Evolutionary conservation across 257 asterid genomes (phyloP), one percentile per base, ranked within the genome.

Genomic region (Ballota nigra): DNA sequence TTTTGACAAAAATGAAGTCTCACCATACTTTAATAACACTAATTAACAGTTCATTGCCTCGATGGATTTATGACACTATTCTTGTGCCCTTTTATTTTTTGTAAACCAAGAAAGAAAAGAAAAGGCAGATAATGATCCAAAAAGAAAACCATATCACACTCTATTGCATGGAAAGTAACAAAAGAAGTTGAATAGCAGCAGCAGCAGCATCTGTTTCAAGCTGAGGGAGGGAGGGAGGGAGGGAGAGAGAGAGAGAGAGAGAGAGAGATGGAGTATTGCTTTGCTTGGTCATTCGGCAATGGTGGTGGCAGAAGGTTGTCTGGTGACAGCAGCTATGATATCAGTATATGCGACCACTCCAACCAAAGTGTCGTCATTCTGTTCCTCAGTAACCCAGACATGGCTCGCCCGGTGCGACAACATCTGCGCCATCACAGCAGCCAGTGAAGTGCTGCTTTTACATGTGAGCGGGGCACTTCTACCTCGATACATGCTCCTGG

Each of bases 351-450:
- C 96, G 31, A 95, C 86, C 18, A 88, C 89, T n/a, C 99, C 99
- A 61, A 89, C 96, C 58, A 94, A 75, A 58, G 18, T 70, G 62
- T 95, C 98, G n/a, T 94, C 96, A 6, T 80, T 76, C 33, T 86
- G 85, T 11, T 78, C 86, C 75, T 91, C 96, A 0, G 98, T 92
- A n/a, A 95, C 99, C 99, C 99, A 95, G 40, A 92, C 98, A 58
- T 92, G 96, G 6, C 87, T 88, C 1, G 98, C 97, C 15, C 99
- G 83, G 74, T 95, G 99, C 1, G 99, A 95, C 80, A 95, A 62
- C 96, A 95, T 89, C 86, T 95, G 99, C 4, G 98, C 98, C 99
- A 92, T 95, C 0, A 95, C 97, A 0, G 99, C 99, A 0, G 99
- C 99, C 77, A 95, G 66, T 2, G 99, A 88, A 45, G 92, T 89